These are phyloP conservation scores for Halenospora varia DNA, from an alignment of 495 filamentous ascomycete genomes.

Conservation along the genomic window DNA sequence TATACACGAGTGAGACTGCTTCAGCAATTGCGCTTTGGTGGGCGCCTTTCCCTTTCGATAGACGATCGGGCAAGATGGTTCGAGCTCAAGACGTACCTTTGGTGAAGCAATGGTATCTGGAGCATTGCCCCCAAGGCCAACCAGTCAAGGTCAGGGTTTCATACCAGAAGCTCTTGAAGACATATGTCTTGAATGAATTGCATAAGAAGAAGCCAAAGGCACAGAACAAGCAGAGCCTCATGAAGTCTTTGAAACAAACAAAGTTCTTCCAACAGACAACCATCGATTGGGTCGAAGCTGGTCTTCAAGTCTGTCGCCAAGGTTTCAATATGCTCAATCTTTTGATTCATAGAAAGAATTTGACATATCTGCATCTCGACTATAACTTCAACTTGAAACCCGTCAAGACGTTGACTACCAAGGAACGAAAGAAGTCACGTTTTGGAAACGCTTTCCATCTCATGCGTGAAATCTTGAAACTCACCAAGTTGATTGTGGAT, in stretches of 20 bases:
- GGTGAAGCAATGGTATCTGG: conserved; percentile 98
- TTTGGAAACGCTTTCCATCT: conserved; percentile 99
- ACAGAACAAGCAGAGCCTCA: conserved; percentile 88
- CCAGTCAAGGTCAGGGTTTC: conserved; percentile 99
- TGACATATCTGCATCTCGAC: conserved; percentile 97
- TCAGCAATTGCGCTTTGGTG: conserved; percentile 96
- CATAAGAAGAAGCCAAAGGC: conserved; percentile 94
- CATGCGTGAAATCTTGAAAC: conserved; percentile 96
- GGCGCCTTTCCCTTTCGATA: conserved; percentile 96
- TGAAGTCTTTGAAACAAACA: conserved; percentile 85
- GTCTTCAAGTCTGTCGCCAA: conserved; percentile 95
- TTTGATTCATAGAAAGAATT: conserved; percentile 95
- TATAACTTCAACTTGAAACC: conserved; percentile 99
- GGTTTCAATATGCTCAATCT: conserved; percentile 99
- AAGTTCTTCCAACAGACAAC: conserved; percentile 99
- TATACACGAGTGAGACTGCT: conserved; percentile 86
- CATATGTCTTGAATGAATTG: conserved; percentile 92
- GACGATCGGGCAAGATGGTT: conserved; percentile 95
- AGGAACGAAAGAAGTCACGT: conserved; percentile 98
- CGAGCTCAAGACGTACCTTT: conserved; percentile 95
- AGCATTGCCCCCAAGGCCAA: conserved; percentile 88
- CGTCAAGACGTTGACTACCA: conserved; percentile 97
- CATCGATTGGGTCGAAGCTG: conserved; percentile 99
- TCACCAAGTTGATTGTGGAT: conserved; percentile 98
- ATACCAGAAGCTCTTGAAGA: conserved; percentile 97